A percentile compares a stretch with the other conserved stretches of the same genome.
phyloP scores from a whole-genome alignment of 345 rosid genomes.

The Balakata baccata region DNA sequence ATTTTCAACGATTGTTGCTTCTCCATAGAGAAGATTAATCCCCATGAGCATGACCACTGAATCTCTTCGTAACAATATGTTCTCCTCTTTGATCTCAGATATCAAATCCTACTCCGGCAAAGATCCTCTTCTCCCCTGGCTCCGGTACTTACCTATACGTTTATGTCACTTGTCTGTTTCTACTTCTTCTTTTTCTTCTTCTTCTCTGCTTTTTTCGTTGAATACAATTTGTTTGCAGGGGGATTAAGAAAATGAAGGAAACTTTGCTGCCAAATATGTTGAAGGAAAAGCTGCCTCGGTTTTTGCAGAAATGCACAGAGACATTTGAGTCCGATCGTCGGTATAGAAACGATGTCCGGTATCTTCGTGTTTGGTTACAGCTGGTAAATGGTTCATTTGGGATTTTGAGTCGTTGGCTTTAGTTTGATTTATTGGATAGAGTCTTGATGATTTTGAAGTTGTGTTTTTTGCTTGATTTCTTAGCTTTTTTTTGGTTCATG shows the following conservation, averaged over 20 bases:
- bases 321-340: conserved; percentile 70
- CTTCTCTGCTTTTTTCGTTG: background rate
- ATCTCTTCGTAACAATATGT: conserved; percentile 37
- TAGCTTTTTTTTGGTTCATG: background rate
- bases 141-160: conserved; percentile 44
- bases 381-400: conserved; percentile 46
- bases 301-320: conserved; percentile 74
- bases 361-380: conserved; percentile 86
- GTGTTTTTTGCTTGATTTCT: background rate
- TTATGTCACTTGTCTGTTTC: background rate
- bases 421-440: no score
- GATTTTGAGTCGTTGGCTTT: no score
- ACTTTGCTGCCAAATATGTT: conserved; percentile 44
- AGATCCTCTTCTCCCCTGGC: conserved; percentile 89
- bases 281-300: conserved; percentile 81
- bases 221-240: conserved; percentile 34
- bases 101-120: conserved; percentile 77
- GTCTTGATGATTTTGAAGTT: background rate
- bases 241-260: conserved; percentile 72
- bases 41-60: conserved; percentile 11
- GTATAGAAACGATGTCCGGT: conserved; percentile 73
- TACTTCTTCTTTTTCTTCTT: background rate
- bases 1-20: background rate
- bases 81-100: conserved; percentile 70
- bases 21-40: background rate